These are phyloP conservation scores for Paraurostyla sp. DNA, from an alignment of 73 alveolate genomes.

Conservation along the genomic window DNA sequence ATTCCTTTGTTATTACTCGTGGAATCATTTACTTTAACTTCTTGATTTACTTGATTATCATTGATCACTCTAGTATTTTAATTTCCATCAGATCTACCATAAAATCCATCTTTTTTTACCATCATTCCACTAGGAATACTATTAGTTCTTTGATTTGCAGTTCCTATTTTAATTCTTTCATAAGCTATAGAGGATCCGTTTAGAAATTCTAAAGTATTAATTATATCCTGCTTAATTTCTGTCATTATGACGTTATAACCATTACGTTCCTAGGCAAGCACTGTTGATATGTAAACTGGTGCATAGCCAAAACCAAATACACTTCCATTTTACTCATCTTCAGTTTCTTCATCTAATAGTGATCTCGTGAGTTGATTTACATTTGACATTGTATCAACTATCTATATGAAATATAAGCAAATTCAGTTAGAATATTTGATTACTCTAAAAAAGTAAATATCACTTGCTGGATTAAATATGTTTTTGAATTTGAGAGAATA, in stretches of 20 bases:
- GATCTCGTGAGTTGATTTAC: not conserved
- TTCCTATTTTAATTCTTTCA: not conserved
- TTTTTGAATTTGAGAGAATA: not conserved
- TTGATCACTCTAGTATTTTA: not conserved
- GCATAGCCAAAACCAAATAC: not conserved
- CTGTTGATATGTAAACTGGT: not conserved
- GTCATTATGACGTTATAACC: constrained; percentile 41
- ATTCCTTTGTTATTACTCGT: not conserved
- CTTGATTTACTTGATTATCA: not conserved
- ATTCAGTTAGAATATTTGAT: not conserved
- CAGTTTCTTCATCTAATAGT: not conserved
- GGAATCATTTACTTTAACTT: not conserved
- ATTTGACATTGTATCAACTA: constrained; percentile 13
- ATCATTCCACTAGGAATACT: no score
- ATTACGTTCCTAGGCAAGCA: not conserved
- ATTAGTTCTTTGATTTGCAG: no score
- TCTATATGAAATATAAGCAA: not conserved
- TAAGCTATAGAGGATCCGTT: no score
- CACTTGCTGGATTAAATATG: not conserved
- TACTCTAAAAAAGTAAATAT: constrained; percentile 34
- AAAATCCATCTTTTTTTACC: no score
- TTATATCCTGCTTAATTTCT: not conserved
- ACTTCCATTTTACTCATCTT: not conserved
- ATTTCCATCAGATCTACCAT: not conserved
- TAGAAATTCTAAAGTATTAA: constrained; percentile 38